These are phyloP conservation scores for Hemileccinum rubropunctum DNA, from an alignment of 768 basidiomycete genomes.

Conservation along the genomic window DNA sequence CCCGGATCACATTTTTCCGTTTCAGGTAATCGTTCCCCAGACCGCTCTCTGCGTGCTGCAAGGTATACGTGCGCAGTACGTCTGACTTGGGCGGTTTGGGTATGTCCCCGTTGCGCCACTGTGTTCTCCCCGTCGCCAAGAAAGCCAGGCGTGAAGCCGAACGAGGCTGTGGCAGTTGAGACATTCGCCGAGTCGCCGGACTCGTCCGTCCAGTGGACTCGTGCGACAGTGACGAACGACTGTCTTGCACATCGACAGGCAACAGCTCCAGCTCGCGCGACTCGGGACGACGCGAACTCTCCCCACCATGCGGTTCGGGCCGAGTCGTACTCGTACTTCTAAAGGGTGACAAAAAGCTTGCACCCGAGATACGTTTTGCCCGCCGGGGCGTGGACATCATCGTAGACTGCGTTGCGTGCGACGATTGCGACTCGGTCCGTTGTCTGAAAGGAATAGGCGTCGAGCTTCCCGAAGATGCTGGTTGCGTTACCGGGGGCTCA, in stretches of 20 bases:
- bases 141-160: slow-evolving; percentile 23
- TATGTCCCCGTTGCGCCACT: slow-evolving; percentile 23
- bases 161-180: slow-evolving; percentile 14
- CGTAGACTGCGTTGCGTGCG: slow-evolving; percentile 15
- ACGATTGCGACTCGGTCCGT: slow-evolving; percentile 26
- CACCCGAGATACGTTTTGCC: slow-evolving; percentile 26
- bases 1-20: slow-evolving; percentile 89
- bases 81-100: slow-evolving; percentile 47
- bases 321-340: slow-evolving; percentile 12
- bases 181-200: slow-evolving; percentile 11
- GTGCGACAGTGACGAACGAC: slow-evolving; percentile 21
- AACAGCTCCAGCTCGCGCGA: slow-evolving; percentile 21
- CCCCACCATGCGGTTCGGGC: slow-evolving; percentile 10
- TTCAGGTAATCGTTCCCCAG: slow-evolving; percentile 94
- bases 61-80: slow-evolving; percentile 68
- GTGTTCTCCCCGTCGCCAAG: slow-evolving; percentile 19
- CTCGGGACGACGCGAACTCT: slow-evolving; percentile 6
- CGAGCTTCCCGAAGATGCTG: slow-evolving; percentile 1
- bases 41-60: slow-evolving; percentile 92
- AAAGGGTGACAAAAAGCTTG: slow-evolving; percentile 30
- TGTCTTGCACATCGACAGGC: slow-evolving; percentile 21
- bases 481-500: background rate
- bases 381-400: slow-evolving; percentile 15
- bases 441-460: slow-evolving; percentile 8
- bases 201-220: slow-evolving; percentile 12